phyloP scores from a whole-genome alignment of 2,329 filamentous ascomycete species.

The Ophiocordyceps sinensis region DNA sequence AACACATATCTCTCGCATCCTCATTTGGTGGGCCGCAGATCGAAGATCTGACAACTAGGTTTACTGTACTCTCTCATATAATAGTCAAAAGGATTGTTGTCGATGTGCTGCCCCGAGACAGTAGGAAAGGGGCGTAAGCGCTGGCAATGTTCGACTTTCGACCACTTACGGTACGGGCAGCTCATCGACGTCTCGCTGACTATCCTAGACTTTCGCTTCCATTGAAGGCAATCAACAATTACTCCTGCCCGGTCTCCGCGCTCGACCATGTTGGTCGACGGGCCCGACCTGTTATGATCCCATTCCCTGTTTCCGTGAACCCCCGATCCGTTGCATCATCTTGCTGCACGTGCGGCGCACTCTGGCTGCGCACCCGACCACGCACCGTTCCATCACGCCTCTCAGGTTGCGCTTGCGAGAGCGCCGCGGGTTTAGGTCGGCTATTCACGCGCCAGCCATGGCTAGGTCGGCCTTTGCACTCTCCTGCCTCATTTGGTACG shows the following conservation, averaged over 20 bases:
- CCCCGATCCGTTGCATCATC: not conserved
- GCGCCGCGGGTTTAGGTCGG: not conserved
- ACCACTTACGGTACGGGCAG: no score
- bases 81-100: no score
- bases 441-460: slow-evolving; percentile 2
- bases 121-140: no score
- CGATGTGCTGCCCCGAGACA: no score
- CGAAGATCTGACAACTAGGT: no score
- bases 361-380: not conserved
- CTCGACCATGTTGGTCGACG: not conserved
- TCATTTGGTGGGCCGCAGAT: no score
- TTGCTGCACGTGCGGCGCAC: not conserved
- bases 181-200: no score
- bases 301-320: not conserved
- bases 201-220: no score
- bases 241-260: not conserved
- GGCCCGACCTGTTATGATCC: not conserved
- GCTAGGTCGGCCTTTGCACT: not conserved
- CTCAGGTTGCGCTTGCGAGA: not conserved
- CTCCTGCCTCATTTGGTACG: slow-evolving; percentile 40
- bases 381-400: not conserved
- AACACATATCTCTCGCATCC: no score
- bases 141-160: no score
- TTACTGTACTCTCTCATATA: no score
- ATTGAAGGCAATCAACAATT: no score